Evolutionary conservation across 768 basidiomycete species (phyloP).

Genomic region (Leccinum variicolor): DNA sequence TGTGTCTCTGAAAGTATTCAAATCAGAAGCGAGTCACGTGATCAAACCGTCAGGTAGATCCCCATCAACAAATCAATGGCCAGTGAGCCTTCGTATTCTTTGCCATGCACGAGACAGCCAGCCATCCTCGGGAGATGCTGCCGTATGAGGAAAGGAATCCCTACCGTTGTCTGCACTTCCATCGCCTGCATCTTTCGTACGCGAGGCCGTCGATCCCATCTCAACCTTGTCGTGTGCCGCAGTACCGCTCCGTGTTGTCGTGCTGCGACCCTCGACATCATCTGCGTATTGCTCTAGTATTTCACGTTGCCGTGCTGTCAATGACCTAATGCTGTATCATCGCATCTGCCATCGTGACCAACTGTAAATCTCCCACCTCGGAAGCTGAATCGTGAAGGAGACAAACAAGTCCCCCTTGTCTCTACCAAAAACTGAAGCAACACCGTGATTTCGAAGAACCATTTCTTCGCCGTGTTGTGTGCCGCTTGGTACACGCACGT

Average conservation of each 20-base stretch:
- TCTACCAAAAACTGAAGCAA: conserved; percentile 55
- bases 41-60: conserved; percentile 33
- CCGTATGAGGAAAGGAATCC: conserved; percentile 59
- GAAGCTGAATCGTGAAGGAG: conserved; percentile 81
- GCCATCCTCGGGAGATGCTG: conserved; percentile 51
- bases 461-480: conserved; percentile 98
- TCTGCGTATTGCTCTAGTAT: conserved; percentile 89
- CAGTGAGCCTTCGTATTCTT: conserved; percentile 65
- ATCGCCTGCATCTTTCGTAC: conserved; percentile 21
- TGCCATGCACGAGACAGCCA: conserved; percentile 72
- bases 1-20: conserved; percentile 24
- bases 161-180: conserved; percentile 58
- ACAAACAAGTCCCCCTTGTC: conserved; percentile 86
- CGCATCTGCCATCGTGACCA: conserved; percentile 6
- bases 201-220: conserved; percentile 13
- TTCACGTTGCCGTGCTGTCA: conserved; percentile 80
- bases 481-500: conserved; percentile 86
- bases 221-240: conserved; percentile 18
- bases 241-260: conserved; percentile 11
- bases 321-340: conserved; percentile 49
- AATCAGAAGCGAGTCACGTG: conserved; percentile 28
- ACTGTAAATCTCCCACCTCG: conserved; percentile 59
- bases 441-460: conserved; percentile 86
- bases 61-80: conserved; percentile 60
- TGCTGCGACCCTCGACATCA: conserved; percentile 75